These are phyloP conservation scores for Gracilaria caudata DNA, from an alignment of 23 red algal genomes.

Conservation along the genomic window DNA sequence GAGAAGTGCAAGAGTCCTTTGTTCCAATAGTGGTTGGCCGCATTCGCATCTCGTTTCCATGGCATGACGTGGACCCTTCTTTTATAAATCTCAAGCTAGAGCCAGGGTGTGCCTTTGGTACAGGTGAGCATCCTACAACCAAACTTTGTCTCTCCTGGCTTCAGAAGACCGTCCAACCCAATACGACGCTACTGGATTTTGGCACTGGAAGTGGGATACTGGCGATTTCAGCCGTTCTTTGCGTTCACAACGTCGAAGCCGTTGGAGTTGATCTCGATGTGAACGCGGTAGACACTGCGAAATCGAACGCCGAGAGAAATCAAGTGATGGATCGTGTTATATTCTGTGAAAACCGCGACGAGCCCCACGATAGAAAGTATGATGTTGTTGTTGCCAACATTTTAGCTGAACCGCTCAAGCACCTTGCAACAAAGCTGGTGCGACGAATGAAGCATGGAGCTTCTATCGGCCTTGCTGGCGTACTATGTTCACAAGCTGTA, in stretches of 20 bases:
- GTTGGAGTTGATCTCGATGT: slow-evolving; percentile 80
- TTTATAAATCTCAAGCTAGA: slow-evolving; percentile 68
- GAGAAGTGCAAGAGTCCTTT: slow-evolving; percentile 64
- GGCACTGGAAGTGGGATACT: slow-evolving; percentile 92
- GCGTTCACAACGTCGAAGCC: not conserved
- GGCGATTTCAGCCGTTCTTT: slow-evolving; percentile 49
- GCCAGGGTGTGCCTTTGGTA: slow-evolving; percentile 92
- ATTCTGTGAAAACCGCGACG: slow-evolving; percentile 36
- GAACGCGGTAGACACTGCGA: slow-evolving; percentile 61
- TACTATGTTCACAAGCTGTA: slow-evolving; percentile 70
- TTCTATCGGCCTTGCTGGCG: slow-evolving; percentile 69
- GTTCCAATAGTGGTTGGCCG: slow-evolving; percentile 59
- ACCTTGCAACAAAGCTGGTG: slow-evolving; percentile 64
- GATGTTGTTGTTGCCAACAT: slow-evolving; percentile 94
- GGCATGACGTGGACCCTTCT: slow-evolving; percentile 46
- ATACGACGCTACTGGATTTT: slow-evolving; percentile 79
- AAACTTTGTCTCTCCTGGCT: slow-evolving; percentile 71
- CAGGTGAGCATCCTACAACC: slow-evolving; percentile 96
- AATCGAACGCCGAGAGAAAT: slow-evolving; percentile 65
- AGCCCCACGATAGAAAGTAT: slow-evolving; percentile 25
- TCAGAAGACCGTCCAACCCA: slow-evolving; percentile 10
- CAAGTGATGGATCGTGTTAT: slow-evolving; percentile 7
- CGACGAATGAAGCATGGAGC: slow-evolving; percentile 32
- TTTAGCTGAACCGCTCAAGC: slow-evolving; percentile 65
- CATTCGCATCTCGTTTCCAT: slow-evolving; percentile 72